Base-by-base conservation (phyloP, 192 early-diverging fungal species). In the Jimgerdemannia flammicorona region DNA sequence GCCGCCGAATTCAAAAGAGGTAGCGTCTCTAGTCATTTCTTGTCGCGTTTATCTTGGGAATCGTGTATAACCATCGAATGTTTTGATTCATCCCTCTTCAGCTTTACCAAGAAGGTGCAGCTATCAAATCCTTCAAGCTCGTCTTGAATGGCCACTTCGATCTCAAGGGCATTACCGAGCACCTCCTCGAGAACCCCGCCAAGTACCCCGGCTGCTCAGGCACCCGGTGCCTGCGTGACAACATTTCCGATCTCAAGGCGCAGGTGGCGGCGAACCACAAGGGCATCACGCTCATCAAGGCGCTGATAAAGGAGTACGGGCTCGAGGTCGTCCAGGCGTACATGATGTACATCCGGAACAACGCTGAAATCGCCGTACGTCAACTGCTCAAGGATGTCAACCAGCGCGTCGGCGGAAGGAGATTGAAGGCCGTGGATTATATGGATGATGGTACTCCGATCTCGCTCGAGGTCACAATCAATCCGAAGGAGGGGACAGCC, bases 251-350 rank as follows among this genome's bases (percentile, higher is more conserved):
- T 77, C 82, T 99, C 75, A 95, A 96, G 84, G 98, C 98, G 7
- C 98, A 99, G 74, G 92, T 98, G 67, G 98, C 98, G 10, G 98
- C 98, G 43, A 99, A 99, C 81, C 92, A 97, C 71, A 89, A 93
- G 66, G 98, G 98, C 7, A 98, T 99, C 66, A 76, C 78, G 2
- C 88, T 99, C 29, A 89, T 98, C 19, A 88, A 89, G 76, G 81
- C 84, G 3, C 81, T 99, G 73, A 96, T 97, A 75, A 74, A 77
- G 4, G 95, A 98, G 81, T 97, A 95, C 72, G 89, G 94, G 0
- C 79, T 96, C 63, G 84, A 90, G 29, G 91, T 93, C 0, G 96
- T 99, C 3, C 96, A 98, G 75, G 94, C 96, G 14, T 99, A 99
- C 72, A 99, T 99, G 98, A 77, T 82, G 65, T 91, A 92, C 77